Conservation (phyloP, 1,284 basidiomycete genomes). For the Apiotrichum brassicae region DNA sequence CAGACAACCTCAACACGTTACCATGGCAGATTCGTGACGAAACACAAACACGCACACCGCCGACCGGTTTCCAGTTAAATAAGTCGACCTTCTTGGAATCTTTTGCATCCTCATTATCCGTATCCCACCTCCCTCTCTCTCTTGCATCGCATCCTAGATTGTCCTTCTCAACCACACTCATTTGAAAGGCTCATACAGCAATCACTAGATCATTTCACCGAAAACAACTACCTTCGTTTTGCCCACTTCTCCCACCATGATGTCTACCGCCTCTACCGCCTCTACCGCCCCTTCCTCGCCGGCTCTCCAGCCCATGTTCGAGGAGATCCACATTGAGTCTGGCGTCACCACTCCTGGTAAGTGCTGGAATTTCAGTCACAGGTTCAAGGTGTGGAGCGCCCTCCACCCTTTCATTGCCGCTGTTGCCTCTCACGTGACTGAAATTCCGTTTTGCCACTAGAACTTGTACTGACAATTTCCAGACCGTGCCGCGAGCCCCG, state of each 20-base stretch:
- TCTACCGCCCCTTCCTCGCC: slow-evolving; percentile 31
- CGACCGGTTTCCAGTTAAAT: no score
- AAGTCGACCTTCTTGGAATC: not conserved
- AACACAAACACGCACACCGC: no score
- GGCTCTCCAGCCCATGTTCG: slow-evolving; percentile 22
- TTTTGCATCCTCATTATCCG: not conserved
- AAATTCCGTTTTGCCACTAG: not conserved
- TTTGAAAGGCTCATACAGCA: not conserved
- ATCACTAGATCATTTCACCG: no score
- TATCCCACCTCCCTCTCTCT: no score
- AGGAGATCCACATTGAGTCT: slow-evolving; percentile 33
- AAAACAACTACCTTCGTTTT: not conserved
- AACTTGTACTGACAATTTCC: slow-evolving; percentile 1
- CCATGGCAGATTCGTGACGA: no score
- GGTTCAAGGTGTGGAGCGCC: no score
- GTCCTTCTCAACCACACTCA: not conserved
- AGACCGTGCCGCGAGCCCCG: slow-evolving; percentile 39
- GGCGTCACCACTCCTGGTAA: slow-evolving; percentile 40
- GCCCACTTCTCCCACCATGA: no score
- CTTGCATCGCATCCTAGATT: not conserved
- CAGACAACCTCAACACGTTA: no score
- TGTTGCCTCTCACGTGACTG: no score
- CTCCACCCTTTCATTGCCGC: no score
- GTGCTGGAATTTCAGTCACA: slow-evolving; percentile 4
- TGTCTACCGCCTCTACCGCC: slow-evolving; percentile 13